Percentiles rank a stretch among this genome's conserved stretches.
Evolutionary conservation across 2,329 filamentous ascomycete genomes (phyloP).

Genomic region (Pseudogymnoascus sp.): DNA sequence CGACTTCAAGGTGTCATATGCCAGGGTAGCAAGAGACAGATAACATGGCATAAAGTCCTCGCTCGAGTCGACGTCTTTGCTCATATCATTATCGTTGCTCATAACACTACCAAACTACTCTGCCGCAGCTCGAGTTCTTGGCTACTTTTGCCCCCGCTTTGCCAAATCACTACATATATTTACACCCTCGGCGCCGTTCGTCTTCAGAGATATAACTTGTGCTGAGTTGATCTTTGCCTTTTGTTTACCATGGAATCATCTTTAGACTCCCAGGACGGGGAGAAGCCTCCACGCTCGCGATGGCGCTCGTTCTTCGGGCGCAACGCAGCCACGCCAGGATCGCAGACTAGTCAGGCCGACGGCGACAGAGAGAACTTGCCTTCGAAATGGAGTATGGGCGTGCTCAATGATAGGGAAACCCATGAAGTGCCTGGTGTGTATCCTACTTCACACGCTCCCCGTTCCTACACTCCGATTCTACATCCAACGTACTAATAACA

Average conservation of each 20-base stretch:
- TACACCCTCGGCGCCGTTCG: background rate
- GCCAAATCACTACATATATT: background rate
- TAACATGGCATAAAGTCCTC: conserved; percentile 4
- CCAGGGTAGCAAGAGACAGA: background rate
- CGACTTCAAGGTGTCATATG: conserved; percentile 5
- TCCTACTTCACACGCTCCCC: background rate
- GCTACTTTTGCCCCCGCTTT: background rate
- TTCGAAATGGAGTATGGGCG: conserved; percentile 59
- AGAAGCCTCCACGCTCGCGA: conserved; percentile 6
- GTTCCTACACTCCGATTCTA: conserved; percentile 1
- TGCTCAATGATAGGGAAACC: conserved; percentile 70
- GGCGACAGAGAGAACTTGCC: conserved; percentile 17
- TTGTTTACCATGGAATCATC: background rate
- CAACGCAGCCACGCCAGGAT: background rate
- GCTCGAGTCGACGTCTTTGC: background rate
- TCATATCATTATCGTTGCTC: background rate
- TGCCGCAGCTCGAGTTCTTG: background rate
- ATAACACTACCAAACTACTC: background rate
- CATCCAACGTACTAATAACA: conserved; percentile 11
- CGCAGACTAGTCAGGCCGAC: background rate
- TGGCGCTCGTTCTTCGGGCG: conserved; percentile 3
- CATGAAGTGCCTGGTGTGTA: conserved; percentile 75
- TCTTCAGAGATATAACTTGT: background rate
- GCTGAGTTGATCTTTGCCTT: background rate
- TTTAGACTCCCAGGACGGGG: background rate